Base-by-base conservation (phyloP, 345 rosid species). In the Clarkia xantiana region DNA sequence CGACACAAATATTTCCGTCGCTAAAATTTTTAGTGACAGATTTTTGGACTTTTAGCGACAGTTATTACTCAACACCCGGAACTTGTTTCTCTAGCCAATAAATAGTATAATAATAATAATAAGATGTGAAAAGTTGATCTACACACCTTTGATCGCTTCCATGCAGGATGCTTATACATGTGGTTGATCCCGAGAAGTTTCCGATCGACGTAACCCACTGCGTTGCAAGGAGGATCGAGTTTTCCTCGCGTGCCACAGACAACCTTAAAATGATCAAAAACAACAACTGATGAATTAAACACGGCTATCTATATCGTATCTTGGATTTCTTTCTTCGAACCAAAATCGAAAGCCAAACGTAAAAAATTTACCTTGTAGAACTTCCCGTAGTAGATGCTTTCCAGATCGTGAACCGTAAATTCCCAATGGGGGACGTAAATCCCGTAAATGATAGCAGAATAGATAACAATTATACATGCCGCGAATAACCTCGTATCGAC, bases 211-310 rank as follows among this genome's bases (percentile, higher is more conserved):
- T 73, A 82, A 54, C 94, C 95, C 50, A 68, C 88, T 22, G 87
- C 97, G 59, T 89, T 89, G 53, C 97, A 89, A 29, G 95, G 80
- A 68, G 95, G 88, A 61, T 79, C 72, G 23, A 89, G 65, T 53
- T 77, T 79, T 67, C 86, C 95, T 65, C 95, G 75, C 52, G 74
- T 77, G 16, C 74, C 76, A 58, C 95, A 89, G 40, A 64, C 23
- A 44, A 89, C 95, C 97, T 89, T 67, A 25, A 45, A 67, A 29
- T 29, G 36, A 29, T n/a, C n/a, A n/a, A 29, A 29, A 29, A 4
- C 0, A 29, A 29, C 9, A 29, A 29, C 36, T 2, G 4, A 29
- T 29, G 7, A 29, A 29, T 29, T 1, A 29, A 29, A 29, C 36
- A 4, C 36, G 36, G 9, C 9, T n/a, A n/a, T 29, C 7, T 1